phyloP scores from a whole-genome alignment of 1,284 basidiomycete genomes.

The Trametes polyzona region DNA sequence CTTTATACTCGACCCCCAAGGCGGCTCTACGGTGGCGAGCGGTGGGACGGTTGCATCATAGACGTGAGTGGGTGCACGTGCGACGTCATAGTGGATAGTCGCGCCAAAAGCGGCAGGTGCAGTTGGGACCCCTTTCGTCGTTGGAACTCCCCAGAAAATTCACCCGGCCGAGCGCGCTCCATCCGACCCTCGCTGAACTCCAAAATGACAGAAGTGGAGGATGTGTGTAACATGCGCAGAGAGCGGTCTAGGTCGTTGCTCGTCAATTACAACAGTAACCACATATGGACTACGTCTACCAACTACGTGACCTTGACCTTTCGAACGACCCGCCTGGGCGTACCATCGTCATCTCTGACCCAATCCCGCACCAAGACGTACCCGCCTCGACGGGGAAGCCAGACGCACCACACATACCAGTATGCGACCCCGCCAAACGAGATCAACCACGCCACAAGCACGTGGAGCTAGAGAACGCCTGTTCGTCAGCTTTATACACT shows the following conservation, averaged over 20 bases:
- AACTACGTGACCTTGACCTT: constrained; percentile 16
- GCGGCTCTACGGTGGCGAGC: constrained; percentile 7
- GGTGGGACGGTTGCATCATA: constrained; percentile 25
- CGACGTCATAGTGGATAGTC: constrained; percentile 11
- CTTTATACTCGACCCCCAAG: constrained; percentile 1
- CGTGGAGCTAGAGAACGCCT: constrained; percentile 50
- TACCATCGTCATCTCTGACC: constrained; percentile 53
- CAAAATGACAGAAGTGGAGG: too few relatives aligned
- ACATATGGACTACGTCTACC: too few relatives aligned
- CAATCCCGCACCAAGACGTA: constrained; percentile 55
- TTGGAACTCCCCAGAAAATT: constrained; percentile 7
- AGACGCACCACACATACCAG: constrained; percentile 61
- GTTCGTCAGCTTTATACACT: not conserved
- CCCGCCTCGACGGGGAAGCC: constrained; percentile 54
- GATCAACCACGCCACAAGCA: constrained; percentile 51
- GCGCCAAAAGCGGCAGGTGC: constrained; percentile 1
- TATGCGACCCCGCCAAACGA: constrained; percentile 57
- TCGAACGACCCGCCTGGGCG: constrained; percentile 25
- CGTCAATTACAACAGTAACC: too few relatives aligned
- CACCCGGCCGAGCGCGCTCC: not conserved
- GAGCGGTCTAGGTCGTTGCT: too few relatives aligned
- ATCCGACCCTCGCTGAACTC: too few relatives aligned
- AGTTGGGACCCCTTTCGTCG: not conserved
- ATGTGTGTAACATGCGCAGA: too few relatives aligned
- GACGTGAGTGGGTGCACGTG: not conserved